These are phyloP conservation scores for Melampsora americana DNA, from an alignment of 1,284 basidiomycete species.

Conservation along the genomic window DNA sequence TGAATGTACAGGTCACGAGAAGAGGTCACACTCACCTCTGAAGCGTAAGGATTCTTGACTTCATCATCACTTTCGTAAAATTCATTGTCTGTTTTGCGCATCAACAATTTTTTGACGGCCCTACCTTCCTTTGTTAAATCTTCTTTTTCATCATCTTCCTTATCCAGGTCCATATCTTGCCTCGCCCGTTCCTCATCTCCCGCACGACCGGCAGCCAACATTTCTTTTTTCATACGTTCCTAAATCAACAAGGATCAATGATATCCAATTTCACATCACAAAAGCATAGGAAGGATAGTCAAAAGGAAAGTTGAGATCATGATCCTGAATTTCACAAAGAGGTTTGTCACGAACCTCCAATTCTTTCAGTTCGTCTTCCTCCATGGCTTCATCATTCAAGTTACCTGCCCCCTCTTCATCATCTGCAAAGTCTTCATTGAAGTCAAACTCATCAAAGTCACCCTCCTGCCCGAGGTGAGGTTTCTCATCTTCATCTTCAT, in stretches of 20 bases:
- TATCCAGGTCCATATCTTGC: constrained; percentile 39
- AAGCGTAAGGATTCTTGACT: constrained; percentile 43
- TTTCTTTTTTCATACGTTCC: constrained; percentile 44
- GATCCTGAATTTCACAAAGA: not conserved
- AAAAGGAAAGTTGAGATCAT: not conserved
- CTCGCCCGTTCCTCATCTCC: constrained; percentile 39
- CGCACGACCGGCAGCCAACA: constrained; percentile 40
- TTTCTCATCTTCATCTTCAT: constrained; percentile 43
- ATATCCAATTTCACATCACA: not conserved
- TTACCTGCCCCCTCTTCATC: constrained; percentile 68
- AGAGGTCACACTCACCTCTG: constrained; percentile 14
- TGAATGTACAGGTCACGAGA: not conserved
- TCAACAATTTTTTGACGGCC: constrained; percentile 42
- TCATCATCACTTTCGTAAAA: constrained; percentile 43
- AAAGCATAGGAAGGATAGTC: not conserved
- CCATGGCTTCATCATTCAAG: constrained; percentile 65
- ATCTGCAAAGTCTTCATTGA: constrained; percentile 78
- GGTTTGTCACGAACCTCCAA: constrained; percentile 63
- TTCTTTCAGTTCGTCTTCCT: constrained; percentile 80
- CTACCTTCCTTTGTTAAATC: constrained; percentile 45
- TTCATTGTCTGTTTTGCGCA: constrained; percentile 41
- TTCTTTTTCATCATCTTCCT: constrained; percentile 27
- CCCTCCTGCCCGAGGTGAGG: constrained; percentile 43
- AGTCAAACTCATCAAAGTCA: constrained; percentile 70
- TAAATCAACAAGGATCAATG: not conserved